Conservation (phyloP, 495 filamentous ascomycete species). For the Bryoglossum gracile region DNA sequence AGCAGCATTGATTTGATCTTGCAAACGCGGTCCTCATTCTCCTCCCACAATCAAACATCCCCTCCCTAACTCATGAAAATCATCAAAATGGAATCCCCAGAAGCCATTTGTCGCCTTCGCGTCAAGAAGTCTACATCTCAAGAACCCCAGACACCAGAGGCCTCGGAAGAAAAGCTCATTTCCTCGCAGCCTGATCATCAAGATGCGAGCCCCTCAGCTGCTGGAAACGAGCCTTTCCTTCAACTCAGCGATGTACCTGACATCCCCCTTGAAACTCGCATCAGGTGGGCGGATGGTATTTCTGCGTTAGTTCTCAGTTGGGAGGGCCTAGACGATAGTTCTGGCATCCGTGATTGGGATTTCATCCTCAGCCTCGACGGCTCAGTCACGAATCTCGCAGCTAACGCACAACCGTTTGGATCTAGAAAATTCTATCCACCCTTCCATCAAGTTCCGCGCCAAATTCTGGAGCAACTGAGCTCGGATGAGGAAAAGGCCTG, state of each 20-base stretch:
- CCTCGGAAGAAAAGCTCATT: background rate
- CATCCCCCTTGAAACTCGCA: conserved; percentile 3
- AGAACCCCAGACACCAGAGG: background rate
- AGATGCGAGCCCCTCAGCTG: background rate
- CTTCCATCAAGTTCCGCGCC: background rate
- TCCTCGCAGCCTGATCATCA: background rate
- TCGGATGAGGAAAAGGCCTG: conserved; percentile 1
- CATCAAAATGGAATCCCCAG: background rate
- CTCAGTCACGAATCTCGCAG: background rate
- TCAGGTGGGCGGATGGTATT: background rate
- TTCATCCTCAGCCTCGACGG: background rate
- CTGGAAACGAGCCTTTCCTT: background rate
- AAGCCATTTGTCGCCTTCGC: conserved; percentile 5
- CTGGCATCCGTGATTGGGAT: conserved; percentile 6
- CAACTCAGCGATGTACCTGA: background rate
- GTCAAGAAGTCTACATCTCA: background rate
- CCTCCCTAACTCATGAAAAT: too few species aligned
- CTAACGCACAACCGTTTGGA: background rate
- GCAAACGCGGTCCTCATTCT: too few species aligned
- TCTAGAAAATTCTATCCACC: background rate
- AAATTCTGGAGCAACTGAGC: background rate
- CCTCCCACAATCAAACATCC: too few species aligned
- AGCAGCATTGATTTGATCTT: too few species aligned
- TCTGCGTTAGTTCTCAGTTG: background rate
- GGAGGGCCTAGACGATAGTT: conserved; percentile 1